Percentiles rank a stretch among this genome's conserved stretches.
Evolutionary conservation across 495 filamentous ascomycete genomes (phyloP).

Genomic region (Halenospora varia): DNA sequence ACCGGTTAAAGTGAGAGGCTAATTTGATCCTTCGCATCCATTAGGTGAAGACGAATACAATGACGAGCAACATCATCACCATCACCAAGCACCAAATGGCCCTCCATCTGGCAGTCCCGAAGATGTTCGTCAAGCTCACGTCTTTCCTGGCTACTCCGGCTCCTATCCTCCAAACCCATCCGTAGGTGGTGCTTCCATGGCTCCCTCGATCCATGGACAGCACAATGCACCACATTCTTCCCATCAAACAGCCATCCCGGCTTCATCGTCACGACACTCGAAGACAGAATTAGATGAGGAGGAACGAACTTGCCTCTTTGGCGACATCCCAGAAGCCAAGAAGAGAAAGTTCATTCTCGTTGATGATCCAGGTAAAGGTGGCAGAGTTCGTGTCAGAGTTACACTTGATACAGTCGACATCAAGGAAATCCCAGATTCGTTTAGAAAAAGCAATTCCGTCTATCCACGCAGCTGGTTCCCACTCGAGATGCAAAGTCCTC

Average conservation of each 20-base stretch:
- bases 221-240: constrained; percentile 29
- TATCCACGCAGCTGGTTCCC: constrained; percentile 88
- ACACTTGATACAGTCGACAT: constrained; percentile 85
- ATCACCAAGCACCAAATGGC: constrained; percentile 46
- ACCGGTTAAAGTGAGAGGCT: constrained; percentile 36
- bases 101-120: constrained; percentile 26
- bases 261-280: constrained; percentile 15
- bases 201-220: constrained; percentile 63
- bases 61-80: constrained; percentile 57
- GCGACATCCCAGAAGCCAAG: constrained; percentile 80
- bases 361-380: constrained; percentile 74
- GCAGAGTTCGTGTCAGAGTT: constrained; percentile 79
- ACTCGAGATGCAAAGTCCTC: constrained; percentile 78
- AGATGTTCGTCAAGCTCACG: constrained; percentile 70
- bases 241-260: constrained; percentile 16
- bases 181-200: constrained; percentile 59
- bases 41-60: constrained; percentile 46
- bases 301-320: constrained; percentile 65
- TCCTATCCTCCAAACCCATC: constrained; percentile 49
- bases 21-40: constrained; percentile 19
- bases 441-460: constrained; percentile 81
- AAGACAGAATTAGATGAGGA: constrained; percentile 29
- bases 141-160: constrained; percentile 70
- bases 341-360: constrained; percentile 95
- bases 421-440: constrained; percentile 90